A percentile compares a stretch with the other conserved stretches of the same genome.
Evolutionary conservation across 768 basidiomycete genomes (phyloP).

Genomic region (Phlebiopsis flavidoalba): DNA sequence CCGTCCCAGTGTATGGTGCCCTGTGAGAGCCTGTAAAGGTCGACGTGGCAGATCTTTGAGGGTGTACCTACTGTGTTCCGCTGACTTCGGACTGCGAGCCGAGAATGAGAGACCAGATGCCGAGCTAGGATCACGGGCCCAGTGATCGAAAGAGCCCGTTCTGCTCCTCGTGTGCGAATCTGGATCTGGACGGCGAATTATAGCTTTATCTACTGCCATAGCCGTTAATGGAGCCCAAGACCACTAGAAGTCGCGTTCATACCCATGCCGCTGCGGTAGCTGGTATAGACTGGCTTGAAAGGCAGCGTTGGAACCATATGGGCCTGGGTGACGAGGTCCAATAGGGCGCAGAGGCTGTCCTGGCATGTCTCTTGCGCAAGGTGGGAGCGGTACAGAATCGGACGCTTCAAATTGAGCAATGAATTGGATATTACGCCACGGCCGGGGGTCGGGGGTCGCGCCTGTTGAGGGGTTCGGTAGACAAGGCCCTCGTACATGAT

Average conservation of each 20-base stretch:
- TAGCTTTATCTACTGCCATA: conserved; percentile 26
- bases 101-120: conserved; percentile 22
- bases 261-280: conserved; percentile 32
- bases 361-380: conserved; percentile 39
- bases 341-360: conserved; percentile 44
- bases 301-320: conserved; percentile 24
- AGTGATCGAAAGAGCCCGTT: conserved; percentile 20
- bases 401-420: conserved; percentile 70
- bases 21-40: conserved; percentile 17
- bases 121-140: conserved; percentile 30
- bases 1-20: conserved; percentile 21
- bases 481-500: conserved; percentile 53
- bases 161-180: conserved; percentile 45
- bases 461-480: conserved; percentile 52
- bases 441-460: conserved; percentile 31
- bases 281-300: conserved; percentile 34
- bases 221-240: conserved; percentile 28
- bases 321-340: conserved; percentile 34
- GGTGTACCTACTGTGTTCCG: conserved; percentile 27
- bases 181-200: conserved; percentile 40
- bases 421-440: conserved; percentile 38
- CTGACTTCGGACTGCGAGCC: conserved; percentile 31
- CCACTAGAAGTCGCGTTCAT: conserved; percentile 31
- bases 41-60: conserved; percentile 24
- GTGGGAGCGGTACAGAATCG: conserved; percentile 34